Evolutionary conservation across 331 rosid genomes (phyloP).

Genomic region (Rhamnella rubrinervis): DNA sequence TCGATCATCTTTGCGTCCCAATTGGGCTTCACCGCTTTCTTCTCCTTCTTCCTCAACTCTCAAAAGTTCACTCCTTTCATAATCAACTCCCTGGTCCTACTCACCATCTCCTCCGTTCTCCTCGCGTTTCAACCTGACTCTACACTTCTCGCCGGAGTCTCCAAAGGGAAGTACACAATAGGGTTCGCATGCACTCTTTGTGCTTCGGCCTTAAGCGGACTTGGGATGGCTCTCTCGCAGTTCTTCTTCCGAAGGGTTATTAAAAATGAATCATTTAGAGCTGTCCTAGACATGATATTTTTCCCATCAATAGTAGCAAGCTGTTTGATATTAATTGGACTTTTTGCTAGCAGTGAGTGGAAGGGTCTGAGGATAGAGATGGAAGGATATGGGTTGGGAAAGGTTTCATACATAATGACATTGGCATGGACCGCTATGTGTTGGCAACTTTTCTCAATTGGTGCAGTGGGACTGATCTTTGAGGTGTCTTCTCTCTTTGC

Average conservation of each 20-base stretch:
- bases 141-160: not conserved
- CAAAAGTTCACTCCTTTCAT: constrained; percentile 3
- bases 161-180: constrained; percentile 31
- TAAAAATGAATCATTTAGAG: not conserved
- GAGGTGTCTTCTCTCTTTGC: constrained; percentile 8
- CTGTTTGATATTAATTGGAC: not conserved
- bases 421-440: not conserved
- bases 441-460: constrained; percentile 3
- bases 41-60: constrained; percentile 11
- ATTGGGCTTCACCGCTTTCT: constrained; percentile 7
- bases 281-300: not conserved
- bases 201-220: not conserved
- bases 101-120: not conserved
- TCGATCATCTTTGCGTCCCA: not conserved
- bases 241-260: not conserved
- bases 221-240: not conserved
- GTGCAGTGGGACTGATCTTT: constrained; percentile 13
- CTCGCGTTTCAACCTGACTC: not conserved
- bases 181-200: constrained; percentile 24
- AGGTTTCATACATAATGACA: not conserved
- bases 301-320: not conserved
- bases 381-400: not conserved
- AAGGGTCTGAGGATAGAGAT: not conserved
- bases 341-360: constrained; percentile 3
- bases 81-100: not conserved